Conservation (phyloP, 305 asterid genomes). For the Fraxinus latifolia region DNA sequence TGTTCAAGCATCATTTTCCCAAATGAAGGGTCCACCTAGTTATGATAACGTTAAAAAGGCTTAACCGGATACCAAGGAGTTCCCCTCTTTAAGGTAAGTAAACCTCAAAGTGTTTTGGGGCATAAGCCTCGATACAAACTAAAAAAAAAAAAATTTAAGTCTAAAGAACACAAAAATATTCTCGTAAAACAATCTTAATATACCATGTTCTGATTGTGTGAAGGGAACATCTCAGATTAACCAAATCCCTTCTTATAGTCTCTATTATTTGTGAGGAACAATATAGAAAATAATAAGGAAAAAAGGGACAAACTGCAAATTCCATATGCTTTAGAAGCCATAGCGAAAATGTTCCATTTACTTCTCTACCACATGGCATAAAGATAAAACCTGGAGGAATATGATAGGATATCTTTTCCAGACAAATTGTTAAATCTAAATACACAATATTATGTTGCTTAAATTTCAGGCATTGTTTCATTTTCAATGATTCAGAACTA, state of each 20-base stretch:
- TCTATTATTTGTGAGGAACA: not conserved
- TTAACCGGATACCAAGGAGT: not conserved
- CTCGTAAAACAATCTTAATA: not conserved
- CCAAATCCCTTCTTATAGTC: not conserved
- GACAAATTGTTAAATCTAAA: not conserved
- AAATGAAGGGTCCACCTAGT: not conserved
- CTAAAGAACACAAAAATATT: not conserved
- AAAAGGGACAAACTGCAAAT: not conserved
- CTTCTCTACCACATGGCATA: not conserved
- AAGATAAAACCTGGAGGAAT: not conserved
- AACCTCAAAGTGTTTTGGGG: not conserved
- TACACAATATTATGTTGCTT: not conserved
- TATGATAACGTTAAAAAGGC: not conserved
- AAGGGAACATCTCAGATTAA: not conserved
- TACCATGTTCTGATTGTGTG: not conserved
- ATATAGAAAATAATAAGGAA: not conserved
- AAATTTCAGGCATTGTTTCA: not conserved
- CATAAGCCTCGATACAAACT: not conserved
- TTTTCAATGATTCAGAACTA: not conserved
- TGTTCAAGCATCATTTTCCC: not conserved
- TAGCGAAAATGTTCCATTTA: not conserved
- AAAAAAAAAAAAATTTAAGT: not conserved
- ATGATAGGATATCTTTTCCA: not conserved
- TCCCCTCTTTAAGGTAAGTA: not conserved
- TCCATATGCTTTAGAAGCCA: not conserved